phyloP scores from a whole-genome alignment of 2,329 filamentous ascomycete species.

The Corinectria fuckeliana region DNA sequence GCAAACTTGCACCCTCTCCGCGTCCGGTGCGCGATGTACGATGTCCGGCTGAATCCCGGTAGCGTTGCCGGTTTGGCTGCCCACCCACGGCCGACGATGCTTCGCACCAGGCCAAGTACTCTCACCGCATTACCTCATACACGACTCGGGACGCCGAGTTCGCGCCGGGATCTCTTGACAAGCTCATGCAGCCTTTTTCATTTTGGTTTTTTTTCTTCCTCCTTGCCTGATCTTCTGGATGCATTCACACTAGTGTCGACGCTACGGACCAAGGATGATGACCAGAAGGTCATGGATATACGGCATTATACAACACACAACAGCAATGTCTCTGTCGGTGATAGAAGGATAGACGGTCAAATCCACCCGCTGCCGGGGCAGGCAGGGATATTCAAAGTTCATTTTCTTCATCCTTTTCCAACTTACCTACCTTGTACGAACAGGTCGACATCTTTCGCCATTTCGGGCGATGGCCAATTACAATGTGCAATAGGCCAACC shows the following conservation, averaged over 20 bases:
- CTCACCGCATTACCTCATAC: conserved; percentile 43
- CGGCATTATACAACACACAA: not conserved
- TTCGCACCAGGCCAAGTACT: conserved; percentile 37
- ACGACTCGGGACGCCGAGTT: conserved; percentile 38
- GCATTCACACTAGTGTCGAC: conserved; percentile 27
- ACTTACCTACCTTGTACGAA: not conserved
- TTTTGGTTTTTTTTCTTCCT: conserved; percentile 23
- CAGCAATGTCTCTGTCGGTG: not conserved
- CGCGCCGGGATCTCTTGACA: conserved; percentile 37
- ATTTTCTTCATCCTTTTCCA: too few relatives aligned
- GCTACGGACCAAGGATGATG: conserved; percentile 24
- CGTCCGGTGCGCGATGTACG: conserved; percentile 14
- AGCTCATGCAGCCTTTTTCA: conserved; percentile 33
- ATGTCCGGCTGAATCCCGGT: conserved; percentile 32
- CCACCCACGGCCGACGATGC: conserved; percentile 35
- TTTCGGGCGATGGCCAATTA: conserved; percentile 1
- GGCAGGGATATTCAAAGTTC: conserved; percentile 1
- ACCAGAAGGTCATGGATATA: conserved; percentile 12
- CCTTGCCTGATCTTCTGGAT: conserved; percentile 30
- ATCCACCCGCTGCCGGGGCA: not conserved
- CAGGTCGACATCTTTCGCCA: not conserved
- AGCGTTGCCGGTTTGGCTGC: conserved; percentile 34
- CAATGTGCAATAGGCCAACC: not conserved
- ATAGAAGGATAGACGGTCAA: not conserved
- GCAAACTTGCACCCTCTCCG: conserved; percentile 1